These are phyloP conservation scores for Rhodomyrtus tomentosa DNA, from an alignment of 345 rosid species.

Conservation along the genomic window DNA sequence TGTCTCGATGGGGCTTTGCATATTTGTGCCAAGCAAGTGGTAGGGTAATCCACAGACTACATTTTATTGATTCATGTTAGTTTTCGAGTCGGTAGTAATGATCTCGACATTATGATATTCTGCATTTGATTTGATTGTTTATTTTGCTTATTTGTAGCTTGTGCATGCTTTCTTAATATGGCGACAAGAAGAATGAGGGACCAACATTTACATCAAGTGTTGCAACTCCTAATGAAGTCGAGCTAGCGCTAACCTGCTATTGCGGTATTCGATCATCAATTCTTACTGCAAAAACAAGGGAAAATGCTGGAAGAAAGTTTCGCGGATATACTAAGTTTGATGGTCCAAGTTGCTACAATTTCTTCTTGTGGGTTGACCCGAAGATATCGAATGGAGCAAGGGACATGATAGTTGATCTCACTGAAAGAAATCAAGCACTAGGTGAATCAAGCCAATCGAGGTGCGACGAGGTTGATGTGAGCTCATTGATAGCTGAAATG, in stretches of 20 bases:
- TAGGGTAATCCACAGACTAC: no score
- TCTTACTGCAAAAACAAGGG: neutral
- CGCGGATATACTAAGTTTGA: neutral
- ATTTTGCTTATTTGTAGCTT: neutral
- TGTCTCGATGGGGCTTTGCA: neutral
- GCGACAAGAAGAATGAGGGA: neutral
- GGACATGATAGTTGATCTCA: neutral
- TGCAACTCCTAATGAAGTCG: neutral
- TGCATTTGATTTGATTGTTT: no score
- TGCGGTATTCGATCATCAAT: neutral
- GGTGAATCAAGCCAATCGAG: neutral
- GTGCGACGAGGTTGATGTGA: neutral
- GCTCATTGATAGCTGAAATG: neutral
- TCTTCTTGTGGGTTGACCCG: neutral
- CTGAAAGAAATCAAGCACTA: neutral
- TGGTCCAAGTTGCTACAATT: neutral
- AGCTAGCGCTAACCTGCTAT: neutral
- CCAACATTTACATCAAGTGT: neutral
- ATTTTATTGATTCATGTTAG: no score
- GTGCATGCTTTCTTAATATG: neutral
- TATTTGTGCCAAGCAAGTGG: no score
- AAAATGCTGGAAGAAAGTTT: neutral
- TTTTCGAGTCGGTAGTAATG: no score
- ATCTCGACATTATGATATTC: no score
- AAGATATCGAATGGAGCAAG: neutral